These are phyloP conservation scores for Pontederia crassipes DNA, from an alignment of 176 grass and related monocot species.

Conservation along the genomic window DNA sequence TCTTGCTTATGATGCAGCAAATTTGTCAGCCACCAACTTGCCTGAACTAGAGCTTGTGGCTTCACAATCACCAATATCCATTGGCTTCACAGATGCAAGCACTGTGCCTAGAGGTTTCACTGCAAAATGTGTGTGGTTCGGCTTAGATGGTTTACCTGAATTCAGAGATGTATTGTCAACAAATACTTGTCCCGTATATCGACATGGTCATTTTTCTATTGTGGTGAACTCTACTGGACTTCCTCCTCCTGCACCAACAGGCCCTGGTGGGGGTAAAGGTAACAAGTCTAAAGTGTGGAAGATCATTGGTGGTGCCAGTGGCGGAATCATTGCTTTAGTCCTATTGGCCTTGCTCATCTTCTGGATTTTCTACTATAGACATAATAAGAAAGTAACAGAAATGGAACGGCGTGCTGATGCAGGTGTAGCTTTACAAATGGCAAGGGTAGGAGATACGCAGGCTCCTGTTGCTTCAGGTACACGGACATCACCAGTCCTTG, in stretches of 20 bases:
- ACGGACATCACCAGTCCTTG: constrained; percentile 64
- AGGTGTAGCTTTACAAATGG: constrained; percentile 61
- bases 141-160: constrained; percentile 39
- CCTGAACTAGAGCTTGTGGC: constrained; percentile 37
- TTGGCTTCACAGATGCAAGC: constrained; percentile 37
- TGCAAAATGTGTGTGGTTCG: constrained; percentile 60
- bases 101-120: constrained; percentile 13
- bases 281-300: constrained; percentile 49
- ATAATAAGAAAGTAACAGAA: constrained; percentile 31
- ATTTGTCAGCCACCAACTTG: constrained; percentile 45
- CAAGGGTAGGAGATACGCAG: constrained; percentile 52
- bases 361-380: constrained; percentile 34
- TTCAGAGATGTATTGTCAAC: constrained; percentile 41
- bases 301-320: constrained; percentile 40
- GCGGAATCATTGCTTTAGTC: constrained; percentile 25
- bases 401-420: constrained; percentile 55
- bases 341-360: constrained; percentile 38
- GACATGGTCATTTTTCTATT: constrained; percentile 67
- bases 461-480: constrained; percentile 54
- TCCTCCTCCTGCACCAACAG: constrained; percentile 26
- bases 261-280: constrained; percentile 15
- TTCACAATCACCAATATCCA: constrained; percentile 28
- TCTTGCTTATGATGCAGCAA: constrained; percentile 66
- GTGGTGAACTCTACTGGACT: constrained; percentile 58
- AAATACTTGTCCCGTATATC: constrained; percentile 37